phyloP scores from a whole-genome alignment of 140 eudicot genomes.

The Bidens hawaiensis region DNA sequence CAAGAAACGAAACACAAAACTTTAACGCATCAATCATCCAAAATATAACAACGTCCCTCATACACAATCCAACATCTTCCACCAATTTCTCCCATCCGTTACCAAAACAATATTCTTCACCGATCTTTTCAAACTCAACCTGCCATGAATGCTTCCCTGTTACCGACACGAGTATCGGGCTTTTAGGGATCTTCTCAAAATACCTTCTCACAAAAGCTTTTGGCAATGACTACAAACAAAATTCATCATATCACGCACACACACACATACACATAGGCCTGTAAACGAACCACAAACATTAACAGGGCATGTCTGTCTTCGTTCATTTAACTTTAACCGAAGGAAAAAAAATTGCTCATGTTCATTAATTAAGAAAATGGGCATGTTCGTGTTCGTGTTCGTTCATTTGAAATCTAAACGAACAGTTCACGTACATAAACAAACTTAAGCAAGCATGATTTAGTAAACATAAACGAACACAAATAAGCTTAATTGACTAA shows the following conservation, averaged over 20 bases:
- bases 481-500: too few relatives aligned
- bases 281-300: too few relatives aligned
- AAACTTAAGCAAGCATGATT: too few relatives aligned
- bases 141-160: slow-evolving; percentile 29
- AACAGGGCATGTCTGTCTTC: too few relatives aligned
- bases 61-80: slow-evolving; percentile 12
- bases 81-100: slow-evolving; percentile 34
- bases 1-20: slow-evolving; percentile 18
- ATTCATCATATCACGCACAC: not conserved
- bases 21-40: slow-evolving; percentile 20
- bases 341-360: too few relatives aligned
- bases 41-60: slow-evolving; percentile 25
- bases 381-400: too few relatives aligned
- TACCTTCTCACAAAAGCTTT: slow-evolving; percentile 20
- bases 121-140: slow-evolving; percentile 20
- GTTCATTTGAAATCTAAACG: too few relatives aligned
- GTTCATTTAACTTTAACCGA: too few relatives aligned
- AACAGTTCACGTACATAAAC: too few relatives aligned
- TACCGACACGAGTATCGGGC: slow-evolving; percentile 13
- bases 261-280: not conserved
- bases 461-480: too few relatives aligned
- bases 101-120: slow-evolving; percentile 30
- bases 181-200: slow-evolving; percentile 18
- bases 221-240: slow-evolving; percentile 25
- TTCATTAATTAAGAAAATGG: too few relatives aligned